Evolutionary conservation across 2,329 filamentous ascomycete species (phyloP).

Genomic region (Trichoderma citrinoviride): DNA sequence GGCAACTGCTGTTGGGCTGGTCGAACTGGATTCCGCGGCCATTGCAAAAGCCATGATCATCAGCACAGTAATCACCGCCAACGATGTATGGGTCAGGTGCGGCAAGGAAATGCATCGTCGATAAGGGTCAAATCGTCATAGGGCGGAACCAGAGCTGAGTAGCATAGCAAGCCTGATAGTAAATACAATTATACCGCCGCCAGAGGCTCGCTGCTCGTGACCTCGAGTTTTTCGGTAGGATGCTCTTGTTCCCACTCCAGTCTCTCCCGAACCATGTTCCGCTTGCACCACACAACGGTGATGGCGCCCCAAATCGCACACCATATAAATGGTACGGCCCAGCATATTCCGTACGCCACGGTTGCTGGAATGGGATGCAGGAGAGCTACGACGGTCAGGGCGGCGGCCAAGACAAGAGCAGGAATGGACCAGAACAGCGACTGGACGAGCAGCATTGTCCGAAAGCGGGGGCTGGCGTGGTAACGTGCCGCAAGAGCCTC

Average conservation of each 20-base stretch:
- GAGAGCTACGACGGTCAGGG: slow-evolving; percentile 39
- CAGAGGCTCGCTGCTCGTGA: neutral
- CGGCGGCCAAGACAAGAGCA: slow-evolving; percentile 37
- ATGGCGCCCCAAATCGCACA: slow-evolving; percentile 36
- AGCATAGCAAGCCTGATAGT: neutral
- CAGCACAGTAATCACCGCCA: slow-evolving; percentile 16
- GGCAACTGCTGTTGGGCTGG: slow-evolving; percentile 59
- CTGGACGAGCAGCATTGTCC: slow-evolving; percentile 40
- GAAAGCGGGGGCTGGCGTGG: slow-evolving; percentile 42
- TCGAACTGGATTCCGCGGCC: slow-evolving; percentile 47
- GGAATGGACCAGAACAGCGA: slow-evolving; percentile 44
- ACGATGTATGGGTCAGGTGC: neutral
- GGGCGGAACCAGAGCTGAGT: neutral
- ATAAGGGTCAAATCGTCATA: neutral
- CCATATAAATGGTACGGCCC: slow-evolving; percentile 43
- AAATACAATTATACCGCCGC: neutral
- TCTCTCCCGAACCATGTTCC: slow-evolving; percentile 38
- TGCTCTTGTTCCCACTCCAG: slow-evolving; percentile 36
- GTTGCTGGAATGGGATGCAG: slow-evolving; percentile 37
- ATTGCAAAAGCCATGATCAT: slow-evolving; percentile 55
- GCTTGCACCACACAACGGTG: slow-evolving; percentile 39
- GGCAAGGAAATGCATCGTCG: neutral
- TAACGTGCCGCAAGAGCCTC: slow-evolving; percentile 44
- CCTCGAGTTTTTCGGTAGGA: slow-evolving; percentile 3
- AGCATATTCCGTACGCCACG: slow-evolving; percentile 39